A percentile compares a stretch with the other conserved stretches of the same genome.
Evolutionary conservation across 1,284 basidiomycete genomes (phyloP).

Genomic region (Caloboletus firmus): DNA sequence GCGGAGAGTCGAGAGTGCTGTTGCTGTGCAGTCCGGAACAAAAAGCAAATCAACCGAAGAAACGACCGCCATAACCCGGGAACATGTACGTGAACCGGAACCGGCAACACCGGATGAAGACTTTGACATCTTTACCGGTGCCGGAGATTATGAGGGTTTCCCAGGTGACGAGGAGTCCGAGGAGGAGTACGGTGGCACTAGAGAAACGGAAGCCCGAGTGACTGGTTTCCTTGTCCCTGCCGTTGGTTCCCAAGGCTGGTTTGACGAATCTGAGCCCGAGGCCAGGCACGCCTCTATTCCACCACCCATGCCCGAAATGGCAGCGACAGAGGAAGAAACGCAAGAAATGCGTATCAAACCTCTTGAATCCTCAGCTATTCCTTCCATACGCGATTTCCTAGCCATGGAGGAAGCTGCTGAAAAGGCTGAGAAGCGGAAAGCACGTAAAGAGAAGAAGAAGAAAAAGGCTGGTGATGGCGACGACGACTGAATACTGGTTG

Average conservation of each 20-base stretch:
- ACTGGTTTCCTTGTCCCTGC: neutral
- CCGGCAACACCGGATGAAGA: constrained; percentile 43
- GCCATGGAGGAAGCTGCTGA: constrained; percentile 69
- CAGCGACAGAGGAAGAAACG: constrained; percentile 44
- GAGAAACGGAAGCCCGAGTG: neutral
- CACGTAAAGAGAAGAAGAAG: constrained; percentile 76
- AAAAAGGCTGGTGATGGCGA: constrained; percentile 24
- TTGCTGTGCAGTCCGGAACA: constrained; percentile 9
- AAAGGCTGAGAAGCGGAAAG: constrained; percentile 61
- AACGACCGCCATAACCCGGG: neutral
- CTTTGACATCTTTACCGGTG: constrained; percentile 83
- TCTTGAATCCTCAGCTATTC: constrained; percentile 70
- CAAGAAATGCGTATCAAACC: constrained; percentile 58
- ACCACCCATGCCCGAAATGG: constrained; percentile 14
- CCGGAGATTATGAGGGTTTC: constrained; percentile 78
- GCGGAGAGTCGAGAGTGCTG: constrained; percentile 37
- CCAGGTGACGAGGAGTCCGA: constrained; percentile 56
- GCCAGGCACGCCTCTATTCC: constrained; percentile 3
- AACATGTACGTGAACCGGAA: constrained; percentile 8
- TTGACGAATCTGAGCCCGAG: constrained; percentile 21
- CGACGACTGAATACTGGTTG: constrained; percentile 26
- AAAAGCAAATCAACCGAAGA: constrained; percentile 35
- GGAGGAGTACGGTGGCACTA: constrained; percentile 17
- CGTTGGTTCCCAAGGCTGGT: constrained; percentile 21
- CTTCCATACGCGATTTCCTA: constrained; percentile 79